Evolutionary conservation across 2,329 filamentous ascomycete species (phyloP), one percentile per base, ranked within the genome.

Genomic region (Trichoderma sp.): DNA sequence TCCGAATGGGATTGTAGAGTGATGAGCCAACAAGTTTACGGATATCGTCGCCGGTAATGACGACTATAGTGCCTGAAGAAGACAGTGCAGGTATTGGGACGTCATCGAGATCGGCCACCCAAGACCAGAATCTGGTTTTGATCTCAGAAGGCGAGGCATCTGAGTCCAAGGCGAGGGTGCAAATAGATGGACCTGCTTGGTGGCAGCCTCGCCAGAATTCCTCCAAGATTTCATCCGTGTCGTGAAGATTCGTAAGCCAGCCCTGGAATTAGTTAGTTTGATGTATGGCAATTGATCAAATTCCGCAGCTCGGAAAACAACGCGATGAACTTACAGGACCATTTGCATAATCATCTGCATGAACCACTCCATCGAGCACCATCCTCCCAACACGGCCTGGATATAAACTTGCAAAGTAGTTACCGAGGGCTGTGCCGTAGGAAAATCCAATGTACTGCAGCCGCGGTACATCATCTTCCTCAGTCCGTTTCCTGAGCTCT

Each of bases 331-430:
- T 71, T 63, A 71, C 68, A n/a, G 68, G 53, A 7, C 71, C 71
- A 21, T 31, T 21, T 29, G 60, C n/a, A n/a, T 65, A 73, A 35
- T 73, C 71, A 21, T 29, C 24, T 11, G 71, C 60, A 65, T 83
- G 80, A 9, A 84, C 80, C 6, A 80, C 84, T 77, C 81, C 83
- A 50, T 84, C 82, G 2, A 84, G 74, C 27, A 90, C 83, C 69
- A 88, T 77, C 76, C 85, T 81, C 77, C 85, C 80, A 77, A 87
- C 82, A 50, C 81, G 85, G 68, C 86, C 83, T 11, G 85, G 85
- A 71, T 84, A 85, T 82, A 86, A 85, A 18, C 83, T 81, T 7
- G 85, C 84, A 68, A 85, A 85, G 3, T 83, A 85, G 7, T 80
- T 81, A 3, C 85, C 85, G 11, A 86, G 77, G 12, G 84, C 71